Base-by-base conservation (phyloP, 1,139 yeast species). In the Hyphopichia burtonii region DNA sequence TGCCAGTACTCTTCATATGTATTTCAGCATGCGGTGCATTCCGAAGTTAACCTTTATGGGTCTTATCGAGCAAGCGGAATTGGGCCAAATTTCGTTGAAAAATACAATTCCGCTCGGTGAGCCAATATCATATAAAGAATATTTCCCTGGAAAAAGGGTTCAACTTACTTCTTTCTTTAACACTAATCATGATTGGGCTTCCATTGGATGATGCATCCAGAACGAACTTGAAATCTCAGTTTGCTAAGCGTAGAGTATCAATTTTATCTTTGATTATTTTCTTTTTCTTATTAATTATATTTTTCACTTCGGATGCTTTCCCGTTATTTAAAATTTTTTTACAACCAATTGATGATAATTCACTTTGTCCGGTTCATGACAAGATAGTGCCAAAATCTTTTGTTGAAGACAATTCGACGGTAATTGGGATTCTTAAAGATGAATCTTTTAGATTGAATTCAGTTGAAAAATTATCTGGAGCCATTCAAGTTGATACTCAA, bases 401-500 rank as follows among this genome's bases (percentile, higher is more conserved):
- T 46, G 22, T 42, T 30, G 41, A 49, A 8, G 73, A 71, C 50
- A 70, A 68, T 44, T 53, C 69, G n/a, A 65, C 71, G 5, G 74
- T 60, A 1, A 44, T 65, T 16, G 47, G 43, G 6, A 66, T 69
- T 33, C 48, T 70, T 32, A 35, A 63, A 34, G 74, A 68, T 49
- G 58, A 58, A 31, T 40, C 50, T 1, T 76, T 66, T 55, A 60
- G 73, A 48, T 52, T 60, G 22, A 45, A 49, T 15, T 70, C 78
- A 1, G 68, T 65, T 19, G 46, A 54, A 25, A 71, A 64, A 40
- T 59, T 76, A 39, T 60, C 70, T 6, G 69, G 66, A 10, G 77
- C 80, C 3, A 61, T 76, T 37, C 68, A 68, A 50, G 57, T 73
- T 36, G 72, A 71, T 44, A 76, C 82, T 10, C 72, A 67, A 42